Base-by-base conservation (phyloP, 2,329 filamentous ascomycete genomes). In the Scolecobasidium constrictum region DNA sequence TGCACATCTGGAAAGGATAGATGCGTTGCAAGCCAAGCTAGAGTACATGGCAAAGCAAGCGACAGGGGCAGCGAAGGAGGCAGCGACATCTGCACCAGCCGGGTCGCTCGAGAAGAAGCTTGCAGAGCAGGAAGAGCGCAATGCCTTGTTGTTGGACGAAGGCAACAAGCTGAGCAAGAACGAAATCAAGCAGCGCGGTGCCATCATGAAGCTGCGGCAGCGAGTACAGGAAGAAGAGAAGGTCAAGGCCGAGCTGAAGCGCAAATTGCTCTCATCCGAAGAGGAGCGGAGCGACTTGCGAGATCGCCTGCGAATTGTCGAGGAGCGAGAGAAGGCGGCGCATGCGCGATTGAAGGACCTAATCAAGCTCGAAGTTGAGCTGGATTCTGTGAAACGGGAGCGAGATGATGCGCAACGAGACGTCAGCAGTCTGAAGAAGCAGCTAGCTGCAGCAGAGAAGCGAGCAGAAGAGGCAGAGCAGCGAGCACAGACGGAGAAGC, bases 91-190 rank as follows among this genome's bases (percentile, higher is more conserved):
- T 18, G 77, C 82, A 1, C 66, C 74, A 2, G 57, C 75, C 0
- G 82, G 82, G 4, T 84, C 79, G 44, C 45, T 70, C 2, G 84
- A 94, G 50, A 85, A 81, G 58, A 87, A 84, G 55, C 60, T 96
- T 12, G 83, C 86, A 1, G 87, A 94, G 54, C 94, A 87, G 56
- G 88, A 96, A 53, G 81, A 90, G 52, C 85, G 85, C 57, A 93
- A 96, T 53, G 86, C 88, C 3, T 67, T 88, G 37, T 67, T 98
- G 11, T 83, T 98, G 71, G 82, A 94, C 52, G 92, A 98, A 65
- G 92, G 93, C 1, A 84, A 92, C 53, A 87, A 83, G 50, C 71
- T 96, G 6, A 88, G 86, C 2, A 84, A 82, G 52, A 83, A 77
- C 0, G 92, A 98, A 58, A 76, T 95, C 60, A 86, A 87, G 55